Base-by-base conservation (phyloP, 768 basidiomycete species). In the Suillus subaureus region DNA sequence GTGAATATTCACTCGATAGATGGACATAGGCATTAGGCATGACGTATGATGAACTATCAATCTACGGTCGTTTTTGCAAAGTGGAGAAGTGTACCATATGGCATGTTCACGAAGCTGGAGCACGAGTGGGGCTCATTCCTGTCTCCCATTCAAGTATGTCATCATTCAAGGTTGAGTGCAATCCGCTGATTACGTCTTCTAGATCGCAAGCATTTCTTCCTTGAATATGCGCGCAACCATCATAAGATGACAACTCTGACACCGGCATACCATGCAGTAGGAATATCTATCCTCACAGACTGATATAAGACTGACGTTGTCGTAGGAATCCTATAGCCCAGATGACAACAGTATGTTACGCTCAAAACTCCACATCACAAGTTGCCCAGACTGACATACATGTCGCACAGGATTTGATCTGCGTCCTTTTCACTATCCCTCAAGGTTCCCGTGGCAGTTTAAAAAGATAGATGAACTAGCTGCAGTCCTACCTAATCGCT, bases 1-100 rank as follows among this genome's bases (percentile, higher is more conserved):
- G 96, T 91, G 64, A 52, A 80, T 69, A 64, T 43, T 45, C 54
- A 58, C 55, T 57, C 55, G 26, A 61, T 47, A 94, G 94, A 94
- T 86, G 21, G 97, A 99, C 72, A 99, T 99, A 97, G 97, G 97
- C n/a, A n/a, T n/a, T n/a, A n/a, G n/a, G n/a, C 11, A 99, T 99
- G 97, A 97, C 97, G 0, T 99, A 98, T 73, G 92, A 98, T 70
- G 97, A 99, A 70, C 83, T 99, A 23, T 96, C 94, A 12, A 87
- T 94, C 23, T 97, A 96, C 70, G 97, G 97, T 31, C 84, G 96
- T 35, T 83, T 99, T 28, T 88, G 97, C 61, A 99, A 99, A 79
- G 87, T 97, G 47, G 96, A 97, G 72, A 99, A 99, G 80, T 96
- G 94, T 75, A 3, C 97, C 97, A 2, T 99, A 96, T 79, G 93